Evolutionary conservation across 2,329 filamentous ascomycete species (phyloP), one percentile per base, ranked within the genome.

Genomic region (Epichloe sylvatica): DNA sequence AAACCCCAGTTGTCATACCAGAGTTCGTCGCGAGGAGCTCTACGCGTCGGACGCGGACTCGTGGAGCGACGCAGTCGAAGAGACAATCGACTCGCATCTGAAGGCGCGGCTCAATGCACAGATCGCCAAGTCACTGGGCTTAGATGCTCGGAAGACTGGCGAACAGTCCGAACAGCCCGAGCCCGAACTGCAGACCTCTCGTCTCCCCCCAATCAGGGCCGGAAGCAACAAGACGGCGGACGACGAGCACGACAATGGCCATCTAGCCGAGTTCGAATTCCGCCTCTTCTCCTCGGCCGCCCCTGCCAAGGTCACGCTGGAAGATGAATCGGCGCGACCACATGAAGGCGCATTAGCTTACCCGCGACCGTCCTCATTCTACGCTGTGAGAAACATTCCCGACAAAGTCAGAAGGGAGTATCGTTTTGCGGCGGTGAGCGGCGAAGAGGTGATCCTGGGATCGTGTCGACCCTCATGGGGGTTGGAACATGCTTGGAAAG

Each of bases 401-500:
- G 58, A 62, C 0, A 59, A 65, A 43, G 59, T 66, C 56, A 65
- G 60, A 44, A 58, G 59, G 21, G 59, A 69, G 54, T 76, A 75
- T 51, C 62, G 61, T 33, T 56, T 56, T n/a, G 67, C 70, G 3
- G 75, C 79, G 3, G 63, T 83, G 11, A 72, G 62, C 33, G 73
- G 71, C 5, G 72, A 75, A n/a, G 70, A 76, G 13, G 61, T 83
- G 13, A 47, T 75, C 2, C 57, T 57, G 21, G 64, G 68, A 52
- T 70, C 71, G n/a, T 59, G 56, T 43, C 63, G 60, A 55, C 66
- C 71, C 49, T 67, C 68, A 6, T 81, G 77, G 77, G 79, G 78
- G 0, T 61, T 77, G 40, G 77, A 81, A 60, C 67, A 77, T 55
- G 77, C 78, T 2, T 83, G 80, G 80, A 71, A 71, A 50, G 76